These are phyloP conservation scores for Metarhizium robertsii DNA, from an alignment of 2,329 filamentous ascomycete genomes.

Conservation along the genomic window DNA sequence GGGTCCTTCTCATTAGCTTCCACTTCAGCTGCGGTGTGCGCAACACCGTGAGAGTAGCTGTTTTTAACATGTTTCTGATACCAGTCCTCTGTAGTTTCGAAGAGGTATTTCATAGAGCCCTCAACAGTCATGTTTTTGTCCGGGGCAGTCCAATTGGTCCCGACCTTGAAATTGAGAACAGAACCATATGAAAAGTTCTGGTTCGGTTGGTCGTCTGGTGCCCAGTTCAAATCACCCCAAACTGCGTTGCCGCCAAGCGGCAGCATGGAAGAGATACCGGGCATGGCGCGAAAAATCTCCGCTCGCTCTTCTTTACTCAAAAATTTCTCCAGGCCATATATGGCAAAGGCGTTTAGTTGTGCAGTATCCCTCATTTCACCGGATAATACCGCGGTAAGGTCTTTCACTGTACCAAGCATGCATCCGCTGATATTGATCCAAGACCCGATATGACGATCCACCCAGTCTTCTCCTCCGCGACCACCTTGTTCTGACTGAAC, in stretches of 20 bases:
- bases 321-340: slow-evolving; percentile 95
- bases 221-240: slow-evolving; percentile 86
- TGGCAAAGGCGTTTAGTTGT: slow-evolving; percentile 90
- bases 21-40: slow-evolving; percentile 69
- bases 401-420: slow-evolving; percentile 93
- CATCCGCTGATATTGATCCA: slow-evolving; percentile 99
- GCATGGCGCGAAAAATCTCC: slow-evolving; percentile 94
- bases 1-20: slow-evolving; percentile 70
- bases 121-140: slow-evolving; percentile 72
- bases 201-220: slow-evolving; percentile 73
- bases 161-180: slow-evolving; percentile 71
- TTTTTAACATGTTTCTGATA: slow-evolving; percentile 63
- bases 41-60: slow-evolving; percentile 83
- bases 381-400: slow-evolving; percentile 78
- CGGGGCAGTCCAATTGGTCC: slow-evolving; percentile 53
- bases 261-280: slow-evolving; percentile 91
- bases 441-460: slow-evolving; percentile 78
- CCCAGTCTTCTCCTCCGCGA: slow-evolving; percentile 76
- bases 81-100: slow-evolving; percentile 75
- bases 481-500: slow-evolving; percentile 73
- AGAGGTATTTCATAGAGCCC: slow-evolving; percentile 67
- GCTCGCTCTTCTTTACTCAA: slow-evolving; percentile 81
- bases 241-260: slow-evolving; percentile 87
- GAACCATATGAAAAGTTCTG: slow-evolving; percentile 70
- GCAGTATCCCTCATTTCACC: slow-evolving; percentile 98